Conservation (phyloP, 305 asterid species). For the Caryopteris hybrid region DNA sequence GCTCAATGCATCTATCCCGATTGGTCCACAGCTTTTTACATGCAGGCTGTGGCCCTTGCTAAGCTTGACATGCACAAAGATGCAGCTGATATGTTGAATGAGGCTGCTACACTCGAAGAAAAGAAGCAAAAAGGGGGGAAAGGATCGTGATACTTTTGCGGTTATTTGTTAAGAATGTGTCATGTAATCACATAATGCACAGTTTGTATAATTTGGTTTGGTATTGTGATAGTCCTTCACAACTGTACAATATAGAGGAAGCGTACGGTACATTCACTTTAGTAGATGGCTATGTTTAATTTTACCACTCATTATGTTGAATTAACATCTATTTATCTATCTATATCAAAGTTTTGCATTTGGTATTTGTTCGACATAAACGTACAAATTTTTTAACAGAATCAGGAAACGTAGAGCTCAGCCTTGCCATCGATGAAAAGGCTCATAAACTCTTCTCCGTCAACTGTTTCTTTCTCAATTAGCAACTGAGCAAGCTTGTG, state of each 20-base stretch:
- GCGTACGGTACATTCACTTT: neutral
- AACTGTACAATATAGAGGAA: constrained; percentile 37
- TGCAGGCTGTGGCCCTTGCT: constrained; percentile 94
- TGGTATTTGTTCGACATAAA: neutral
- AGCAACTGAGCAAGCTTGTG: constrained; percentile 87
- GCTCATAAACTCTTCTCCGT: constrained; percentile 99
- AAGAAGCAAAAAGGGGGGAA: constrained; percentile 65
- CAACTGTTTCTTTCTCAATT: constrained; percentile 87
- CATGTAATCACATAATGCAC: constrained; percentile 25
- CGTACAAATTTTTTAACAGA: constrained; percentile 7
- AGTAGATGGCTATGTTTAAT: constrained; percentile 20
- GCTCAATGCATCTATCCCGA: constrained; percentile 83
- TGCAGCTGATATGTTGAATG: constrained; percentile 92
- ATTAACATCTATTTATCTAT: constrained; percentile 16
- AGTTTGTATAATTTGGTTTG: constrained; percentile 31
- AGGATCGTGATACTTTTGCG: constrained; percentile 25
- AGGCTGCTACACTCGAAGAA: constrained; percentile 81
- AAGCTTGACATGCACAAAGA: constrained; percentile 95
- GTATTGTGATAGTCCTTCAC: constrained; percentile 27
- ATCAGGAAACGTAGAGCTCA: constrained; percentile 58
- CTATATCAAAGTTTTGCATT: constrained; percentile 25
- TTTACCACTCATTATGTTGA: constrained; percentile 7
- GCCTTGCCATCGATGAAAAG: constrained; percentile 94
- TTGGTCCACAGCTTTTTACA: constrained; percentile 93
- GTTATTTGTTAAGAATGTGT: constrained; percentile 16